Evolutionary conservation across 257 asterid species (phyloP), one percentile per base, ranked within the genome.

Genomic region (Salvia rosmarinus): DNA sequence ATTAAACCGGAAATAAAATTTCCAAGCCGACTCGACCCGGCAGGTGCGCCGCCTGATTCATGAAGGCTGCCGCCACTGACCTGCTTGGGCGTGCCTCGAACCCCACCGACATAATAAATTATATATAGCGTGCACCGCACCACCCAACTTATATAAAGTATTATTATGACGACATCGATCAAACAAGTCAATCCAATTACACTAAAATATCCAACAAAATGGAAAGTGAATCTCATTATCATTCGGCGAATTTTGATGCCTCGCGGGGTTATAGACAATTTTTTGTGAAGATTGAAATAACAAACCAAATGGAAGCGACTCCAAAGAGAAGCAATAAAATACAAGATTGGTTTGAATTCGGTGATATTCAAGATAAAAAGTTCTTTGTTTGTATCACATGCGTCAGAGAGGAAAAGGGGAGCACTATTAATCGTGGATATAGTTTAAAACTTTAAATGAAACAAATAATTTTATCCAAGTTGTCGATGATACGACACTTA

Each of bases 351-450:
- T 51, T 4, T 23, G 35, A 61, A 60, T 63, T 72, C 11, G 77
- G 64, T 72, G 70, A 23, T 55, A 9, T 72, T 72, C 37, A 39
- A 61, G 65, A 60, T 47, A 3, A 34, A 57, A 35, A 35, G n/a
- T 63, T 63, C 44, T 20, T 32, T 12, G 54, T 61, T 35, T 28
- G 34, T 3, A 54, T 37, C 77, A 72, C 77, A 73, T 73, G 77
- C 58, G 64, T 35, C 34, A 13, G 44, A 50, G 44, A 21, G 42
- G 37, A 20, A 21, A 49, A 21, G 25, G 32, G 28, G 51, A 54
- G 58, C 62, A 61, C 20, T 19, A n/a, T n/a, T 34, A 51, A 60
- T 62, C 5, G 68, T 42, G 71, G 34, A 50, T 62, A 55, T 35
- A 44, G 32, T 49, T 71, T 34, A 19, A 19, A 34, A 32, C 49